Base-by-base conservation (phyloP, 140 eudicot genomes). In the Erigeron philadelphicus region DNA sequence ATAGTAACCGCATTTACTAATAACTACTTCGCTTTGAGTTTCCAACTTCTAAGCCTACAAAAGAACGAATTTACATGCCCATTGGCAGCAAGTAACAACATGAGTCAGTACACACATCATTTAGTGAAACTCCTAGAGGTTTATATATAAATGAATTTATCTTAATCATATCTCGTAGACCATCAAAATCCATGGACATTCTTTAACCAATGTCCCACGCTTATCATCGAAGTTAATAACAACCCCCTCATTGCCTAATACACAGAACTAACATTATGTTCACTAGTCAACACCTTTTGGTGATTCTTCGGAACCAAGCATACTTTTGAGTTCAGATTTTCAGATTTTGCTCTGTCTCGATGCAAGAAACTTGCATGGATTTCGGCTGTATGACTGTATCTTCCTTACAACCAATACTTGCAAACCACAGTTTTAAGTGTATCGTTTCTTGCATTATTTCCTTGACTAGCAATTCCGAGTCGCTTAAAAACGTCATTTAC, bases 141-240 rank as follows among this genome's bases (percentile, higher is more conserved):
- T 18, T 12, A 52, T 52, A 52, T 15, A 8, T 19, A 15, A 0
- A 52, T 56, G 15, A 31, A 10, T 46, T 61, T 76, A 89, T 91
- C 90, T 85, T 87, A 35, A 87, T 72, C 73, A 60, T 75, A 74
- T 85, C 71, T 16, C 72, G 73, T 69, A 84, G 67, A 13, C 95
- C 97, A 50, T 67, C 88, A 76, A 90, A 12, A 87, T 71, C 88
- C 94, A 90, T 62, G 82, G 75, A 73, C 90, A 86, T 78, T 90
- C 85, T 42, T 73, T 66, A n/a, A 87, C 79, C 25, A 90, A 58
- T 47, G 83, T 62, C 63, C 80, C 82, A 25, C 84, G 71, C 53
- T 86, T 88, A 18, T 72, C 62, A 62, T 74, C 78, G 8, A 83
- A 73, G 45, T 72, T 60, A 15, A 83, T 50, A 7, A 79, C 66